These are phyloP conservation scores for Knoxdaviesia capensis DNA, from an alignment of 2,329 filamentous ascomycete genomes.

Conservation along the genomic window DNA sequence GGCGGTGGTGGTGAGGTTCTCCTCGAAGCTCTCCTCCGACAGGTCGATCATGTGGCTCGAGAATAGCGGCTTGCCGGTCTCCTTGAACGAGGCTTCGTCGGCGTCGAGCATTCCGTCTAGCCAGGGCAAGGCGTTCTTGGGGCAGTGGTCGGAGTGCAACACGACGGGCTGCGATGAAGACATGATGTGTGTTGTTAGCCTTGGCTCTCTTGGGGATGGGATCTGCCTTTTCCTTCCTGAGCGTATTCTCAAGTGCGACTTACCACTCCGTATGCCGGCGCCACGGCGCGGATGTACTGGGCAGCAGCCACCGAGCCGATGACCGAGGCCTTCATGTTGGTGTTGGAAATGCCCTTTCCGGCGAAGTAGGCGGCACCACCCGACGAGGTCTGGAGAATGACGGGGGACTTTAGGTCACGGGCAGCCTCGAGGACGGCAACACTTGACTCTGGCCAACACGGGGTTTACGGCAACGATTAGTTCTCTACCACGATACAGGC, in stretches of 20 bases:
- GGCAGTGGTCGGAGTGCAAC: conserved; percentile 95
- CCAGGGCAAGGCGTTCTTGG: conserved; percentile 98
- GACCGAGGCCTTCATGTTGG: conserved; percentile 70
- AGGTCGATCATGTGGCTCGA: conserved; percentile 95
- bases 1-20: conserved; percentile 82
- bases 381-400: conserved; percentile 86
- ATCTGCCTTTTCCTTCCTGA: too few species aligned
- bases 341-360: conserved; percentile 71
- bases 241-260: neutral
- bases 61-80: conserved; percentile 81
- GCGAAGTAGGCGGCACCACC: conserved; percentile 87
- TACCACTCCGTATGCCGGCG: conserved; percentile 60
- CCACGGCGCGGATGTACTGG: conserved; percentile 80
- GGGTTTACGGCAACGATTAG: too few species aligned
- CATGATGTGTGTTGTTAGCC: neutral
- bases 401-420: conserved; percentile 72
- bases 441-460: neutral
- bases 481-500: too few species aligned
- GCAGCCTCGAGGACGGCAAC: conserved; percentile 87
- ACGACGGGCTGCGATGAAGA: conserved; percentile 41
- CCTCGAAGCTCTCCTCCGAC: conserved; percentile 75
- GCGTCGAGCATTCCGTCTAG: conserved; percentile 88
- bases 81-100: conserved; percentile 90
- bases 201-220: neutral
- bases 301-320: conserved; percentile 74